Evolutionary conservation across 139 green algal genomes (phyloP).

Genomic region (Chloropicon primus): DNA sequence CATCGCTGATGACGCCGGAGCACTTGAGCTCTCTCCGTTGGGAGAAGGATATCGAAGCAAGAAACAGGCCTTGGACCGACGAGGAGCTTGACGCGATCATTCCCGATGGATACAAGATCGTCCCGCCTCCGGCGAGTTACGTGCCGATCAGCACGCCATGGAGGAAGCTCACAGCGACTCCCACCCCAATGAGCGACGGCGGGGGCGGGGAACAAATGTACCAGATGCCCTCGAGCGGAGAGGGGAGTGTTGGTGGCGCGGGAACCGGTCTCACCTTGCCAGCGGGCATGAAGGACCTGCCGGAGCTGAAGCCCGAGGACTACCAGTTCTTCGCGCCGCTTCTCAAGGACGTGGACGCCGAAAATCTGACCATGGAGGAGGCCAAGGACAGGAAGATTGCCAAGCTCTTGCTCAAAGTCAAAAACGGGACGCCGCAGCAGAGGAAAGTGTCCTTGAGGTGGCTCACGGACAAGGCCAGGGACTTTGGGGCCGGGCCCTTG

Average conservation of each 20-base stretch:
- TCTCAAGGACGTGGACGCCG: conserved; percentile 69
- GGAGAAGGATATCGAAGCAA: conserved; percentile 80
- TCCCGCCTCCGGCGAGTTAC: conserved; percentile 72
- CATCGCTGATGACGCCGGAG: conserved; percentile 60
- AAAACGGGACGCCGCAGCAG: conserved; percentile 97
- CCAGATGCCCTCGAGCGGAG: conserved; percentile 65
- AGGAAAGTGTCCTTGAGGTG: conserved; percentile 87
- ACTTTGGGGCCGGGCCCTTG: conserved; percentile 85
- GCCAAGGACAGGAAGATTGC: conserved; percentile 78
- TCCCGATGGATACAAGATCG: conserved; percentile 80
- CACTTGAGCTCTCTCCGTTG: conserved; percentile 38
- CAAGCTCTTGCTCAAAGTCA: conserved; percentile 36
- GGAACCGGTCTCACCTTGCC: conserved; percentile 59
- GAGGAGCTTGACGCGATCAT: conserved; percentile 93
- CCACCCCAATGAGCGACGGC: conserved; percentile 50
- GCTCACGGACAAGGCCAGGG: conserved; percentile 93
- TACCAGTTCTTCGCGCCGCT: conserved; percentile 91
- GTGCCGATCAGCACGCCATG: conserved; percentile 83
- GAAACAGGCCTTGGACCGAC: conserved; percentile 80
- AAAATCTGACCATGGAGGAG: conserved; percentile 79
- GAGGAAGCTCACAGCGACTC: conserved; percentile 77
- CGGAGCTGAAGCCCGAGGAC: conserved; percentile 94
- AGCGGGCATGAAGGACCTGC: conserved; percentile 62
- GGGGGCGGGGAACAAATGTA: conserved; percentile 59
- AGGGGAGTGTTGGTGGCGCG: conserved; percentile 21